Conservation (phyloP, 1,284 basidiomycete genomes). For the Acaromyces ingoldii region DNA sequence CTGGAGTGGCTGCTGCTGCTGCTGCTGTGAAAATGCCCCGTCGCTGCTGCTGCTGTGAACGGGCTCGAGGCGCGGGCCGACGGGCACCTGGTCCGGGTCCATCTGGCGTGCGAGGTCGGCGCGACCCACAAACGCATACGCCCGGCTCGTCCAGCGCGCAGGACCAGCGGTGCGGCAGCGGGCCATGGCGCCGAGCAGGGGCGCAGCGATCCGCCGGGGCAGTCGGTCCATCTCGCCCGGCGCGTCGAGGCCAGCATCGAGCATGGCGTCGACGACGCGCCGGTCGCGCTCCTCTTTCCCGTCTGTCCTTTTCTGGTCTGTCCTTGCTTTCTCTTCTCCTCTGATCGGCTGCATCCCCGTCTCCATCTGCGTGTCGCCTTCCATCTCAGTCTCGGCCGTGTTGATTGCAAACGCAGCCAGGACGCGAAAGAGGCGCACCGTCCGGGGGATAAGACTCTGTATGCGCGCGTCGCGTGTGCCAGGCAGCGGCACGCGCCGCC, state of each 20-base stretch:
- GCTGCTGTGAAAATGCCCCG: slow-evolving; percentile 20
- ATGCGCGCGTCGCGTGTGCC: too few species aligned
- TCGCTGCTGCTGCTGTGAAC: slow-evolving; percentile 6
- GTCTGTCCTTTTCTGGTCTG: too few species aligned
- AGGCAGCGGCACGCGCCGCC: too few species aligned
- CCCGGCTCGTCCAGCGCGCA: slow-evolving; percentile 64
- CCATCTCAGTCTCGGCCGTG: too few species aligned
- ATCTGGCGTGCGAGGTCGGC: slow-evolving; percentile 61
- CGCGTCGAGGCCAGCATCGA: slow-evolving; percentile 57
- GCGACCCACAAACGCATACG: slow-evolving; percentile 72
- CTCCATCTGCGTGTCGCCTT: too few species aligned
- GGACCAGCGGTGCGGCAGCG: slow-evolving; percentile 74
- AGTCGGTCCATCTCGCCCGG: slow-evolving; percentile 57
- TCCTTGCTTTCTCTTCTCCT: too few species aligned
- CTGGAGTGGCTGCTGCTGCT: neutral
- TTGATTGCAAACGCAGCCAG: too few species aligned
- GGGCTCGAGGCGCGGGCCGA: neutral
- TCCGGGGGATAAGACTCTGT: too few species aligned
- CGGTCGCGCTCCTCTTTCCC: neutral
- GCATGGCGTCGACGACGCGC: slow-evolving; percentile 60
- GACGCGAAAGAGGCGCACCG: too few species aligned
- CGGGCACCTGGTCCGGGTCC: neutral
- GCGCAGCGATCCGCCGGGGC: slow-evolving; percentile 70
- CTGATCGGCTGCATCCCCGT: too few species aligned
- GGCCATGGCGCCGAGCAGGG: slow-evolving; percentile 73